Base-by-base conservation (phyloP, 495 filamentous ascomycete genomes). In the Xylaria telfairii region DNA sequence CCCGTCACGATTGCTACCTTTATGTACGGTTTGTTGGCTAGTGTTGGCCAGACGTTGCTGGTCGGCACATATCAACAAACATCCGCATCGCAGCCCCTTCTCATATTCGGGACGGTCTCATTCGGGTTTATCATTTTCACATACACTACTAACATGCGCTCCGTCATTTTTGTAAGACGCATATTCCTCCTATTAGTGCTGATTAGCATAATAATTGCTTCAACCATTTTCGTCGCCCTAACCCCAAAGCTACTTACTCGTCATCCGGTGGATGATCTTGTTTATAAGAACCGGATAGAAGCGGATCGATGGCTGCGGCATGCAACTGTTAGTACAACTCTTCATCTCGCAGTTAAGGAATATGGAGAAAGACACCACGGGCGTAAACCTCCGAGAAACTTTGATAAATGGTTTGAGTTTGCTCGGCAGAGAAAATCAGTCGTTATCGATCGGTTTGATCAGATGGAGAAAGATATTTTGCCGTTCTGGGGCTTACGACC, bases 391-490 rank as follows among this genome's bases (percentile, higher is more conserved):
- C 91, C 91, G 70, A 83, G 85, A 0, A 81, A 87, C 54, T 93
- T 92, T 71, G 89, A 92, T 73, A 78, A 86, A 68, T 95, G 93
- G 93, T 94, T 89, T 74, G 81, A 90, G 46, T 95, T 90, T 78
- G 91, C 93, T 9, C 87, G 78, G 28, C 81, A 81, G 13, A 87
- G 86, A 51, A 85, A 85, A 7, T 92, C 92, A 2, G 79, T 89
- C 13, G 81, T 94, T 13, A 87, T 95, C 70, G 93, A 97, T 71
- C 87, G 92, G 70, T 95, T 91, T 71, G 90, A 92, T 71, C 89
- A 90, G 66, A 93, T 96, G 10, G 84, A 91, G 69, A 81, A 85
- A 9, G 88, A 93, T 67, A 77, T 96, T 4, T 82, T 87, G 2
- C 92, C 92, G 0, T 96, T 94, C 73, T 93, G 92, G 88, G 90